A percentile compares a stretch with the other conserved stretches of the same genome.
These are phyloP conservation scores for Gossypium arboreum DNA, from an alignment of 345 rosid genomes.

Conservation along the genomic window DNA sequence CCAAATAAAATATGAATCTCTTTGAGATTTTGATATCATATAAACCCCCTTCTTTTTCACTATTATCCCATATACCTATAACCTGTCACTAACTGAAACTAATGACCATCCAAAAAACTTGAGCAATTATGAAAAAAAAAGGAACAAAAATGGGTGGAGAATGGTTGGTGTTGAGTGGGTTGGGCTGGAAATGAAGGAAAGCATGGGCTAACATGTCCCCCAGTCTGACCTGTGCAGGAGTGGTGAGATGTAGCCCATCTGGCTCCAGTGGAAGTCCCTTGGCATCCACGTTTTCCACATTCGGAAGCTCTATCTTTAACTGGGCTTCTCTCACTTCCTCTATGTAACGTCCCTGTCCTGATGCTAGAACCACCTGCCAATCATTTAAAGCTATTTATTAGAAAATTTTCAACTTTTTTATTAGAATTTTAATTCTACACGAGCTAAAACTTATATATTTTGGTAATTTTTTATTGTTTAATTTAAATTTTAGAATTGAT, in stretches of 20 bases:
- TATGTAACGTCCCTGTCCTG: constrained; percentile 48
- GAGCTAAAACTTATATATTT: no score
- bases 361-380: constrained; percentile 56
- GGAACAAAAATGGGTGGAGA: constrained; percentile 1
- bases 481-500: no score
- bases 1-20: no score
- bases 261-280: constrained; percentile 64
- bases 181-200: constrained; percentile 29
- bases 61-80: not conserved
- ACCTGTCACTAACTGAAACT: not conserved
- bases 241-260: constrained; percentile 71
- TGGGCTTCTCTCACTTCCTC: constrained; percentile 68
- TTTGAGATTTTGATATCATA: not conserved
- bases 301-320: constrained; percentile 32
- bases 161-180: not conserved
- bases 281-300: constrained; percentile 67
- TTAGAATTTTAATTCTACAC: no score
- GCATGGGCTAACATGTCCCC: constrained; percentile 61
- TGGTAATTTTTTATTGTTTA: no score
- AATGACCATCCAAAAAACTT: constrained; percentile 3
- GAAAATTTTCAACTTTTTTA: no score
- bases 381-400: no score
- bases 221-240: constrained; percentile 60
- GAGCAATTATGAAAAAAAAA: not conserved
- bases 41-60: not conserved